These are phyloP conservation scores for Penicillium sp. DNA, from an alignment of 2,329 filamentous ascomycete genomes.

Conservation along the genomic window DNA sequence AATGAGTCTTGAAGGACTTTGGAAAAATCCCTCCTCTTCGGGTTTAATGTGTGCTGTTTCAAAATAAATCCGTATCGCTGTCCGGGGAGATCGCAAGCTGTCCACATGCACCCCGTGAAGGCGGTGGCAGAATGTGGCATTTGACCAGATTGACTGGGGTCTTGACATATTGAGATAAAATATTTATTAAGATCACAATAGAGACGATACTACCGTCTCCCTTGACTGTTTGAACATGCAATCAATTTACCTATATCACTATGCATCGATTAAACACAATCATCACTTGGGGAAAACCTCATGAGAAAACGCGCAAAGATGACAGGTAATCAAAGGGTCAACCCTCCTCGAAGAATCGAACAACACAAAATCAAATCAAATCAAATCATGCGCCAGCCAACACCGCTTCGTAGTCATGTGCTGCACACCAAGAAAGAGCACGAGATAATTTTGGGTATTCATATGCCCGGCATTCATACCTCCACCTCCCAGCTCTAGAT, in stretches of 20 bases:
- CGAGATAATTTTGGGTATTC: slow-evolving; percentile 27
- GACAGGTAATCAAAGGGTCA: neutral
- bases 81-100: slow-evolving; percentile 29
- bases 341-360: slow-evolving; percentile 17
- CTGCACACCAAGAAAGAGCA: slow-evolving; percentile 26
- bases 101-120: slow-evolving; percentile 24
- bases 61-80: neutral
- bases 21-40: neutral
- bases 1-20: too few relatives aligned
- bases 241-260: slow-evolving; percentile 8
- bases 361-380: slow-evolving; percentile 12
- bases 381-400: slow-evolving; percentile 34
- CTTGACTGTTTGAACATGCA: slow-evolving; percentile 9
- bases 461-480: slow-evolving; percentile 18
- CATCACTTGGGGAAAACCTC: neutral
- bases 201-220: neutral
- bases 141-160: neutral
- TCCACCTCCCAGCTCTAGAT: slow-evolving; percentile 11
- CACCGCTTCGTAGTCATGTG: slow-evolving; percentile 39
- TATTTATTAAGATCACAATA: neutral
- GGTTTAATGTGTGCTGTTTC: neutral
- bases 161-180: neutral
- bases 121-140: slow-evolving; percentile 30
- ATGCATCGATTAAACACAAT: slow-evolving; percentile 12
- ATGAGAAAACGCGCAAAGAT: slow-evolving; percentile 3